Evolutionary conservation across 306 rosid genomes (phyloP).

Genomic region (Castanea mollissima): DNA sequence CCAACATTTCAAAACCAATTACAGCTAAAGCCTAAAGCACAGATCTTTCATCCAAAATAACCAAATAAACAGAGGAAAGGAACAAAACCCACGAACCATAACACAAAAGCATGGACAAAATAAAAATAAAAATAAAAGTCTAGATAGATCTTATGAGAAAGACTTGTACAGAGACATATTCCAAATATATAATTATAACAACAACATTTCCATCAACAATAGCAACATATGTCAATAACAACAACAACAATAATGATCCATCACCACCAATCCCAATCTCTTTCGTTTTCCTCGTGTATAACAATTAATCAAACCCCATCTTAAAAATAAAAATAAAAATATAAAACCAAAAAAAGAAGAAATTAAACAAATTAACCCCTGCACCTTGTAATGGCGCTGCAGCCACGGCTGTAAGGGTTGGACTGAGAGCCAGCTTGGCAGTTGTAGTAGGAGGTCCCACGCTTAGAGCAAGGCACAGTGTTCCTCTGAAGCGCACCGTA

Average conservation of each 20-base stretch:
- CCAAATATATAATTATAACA: constrained; percentile 19
- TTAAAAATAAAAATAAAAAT: neutral
- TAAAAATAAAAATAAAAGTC: neutral
- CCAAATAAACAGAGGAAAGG: neutral
- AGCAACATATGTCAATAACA: no score
- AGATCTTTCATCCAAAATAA: constrained; percentile 2
- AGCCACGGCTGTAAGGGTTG: constrained; percentile 87
- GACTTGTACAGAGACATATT: constrained; percentile 19
- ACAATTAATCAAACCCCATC: constrained; percentile 38
- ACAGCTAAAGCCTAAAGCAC: neutral
- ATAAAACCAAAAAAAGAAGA: neutral
- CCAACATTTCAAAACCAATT: neutral
- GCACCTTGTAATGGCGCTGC: constrained; percentile 95
- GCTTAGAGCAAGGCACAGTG: constrained; percentile 94
- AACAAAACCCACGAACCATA: neutral
- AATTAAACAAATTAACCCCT: constrained; percentile 48
- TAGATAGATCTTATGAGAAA: neutral
- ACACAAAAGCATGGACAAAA: neutral
- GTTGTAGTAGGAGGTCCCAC: constrained; percentile 89
- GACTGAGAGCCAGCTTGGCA: constrained; percentile 88
- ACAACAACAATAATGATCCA: constrained; percentile 16
- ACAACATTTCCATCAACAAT: constrained; percentile 1
- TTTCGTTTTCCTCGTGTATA: constrained; percentile 28
- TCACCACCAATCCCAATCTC: constrained; percentile 6
- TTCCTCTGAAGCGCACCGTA: constrained; percentile 96